Evolutionary conservation across 2,329 filamentous ascomycete species (phyloP).

Genomic region (Aaosphaeria pasadenensis): DNA sequence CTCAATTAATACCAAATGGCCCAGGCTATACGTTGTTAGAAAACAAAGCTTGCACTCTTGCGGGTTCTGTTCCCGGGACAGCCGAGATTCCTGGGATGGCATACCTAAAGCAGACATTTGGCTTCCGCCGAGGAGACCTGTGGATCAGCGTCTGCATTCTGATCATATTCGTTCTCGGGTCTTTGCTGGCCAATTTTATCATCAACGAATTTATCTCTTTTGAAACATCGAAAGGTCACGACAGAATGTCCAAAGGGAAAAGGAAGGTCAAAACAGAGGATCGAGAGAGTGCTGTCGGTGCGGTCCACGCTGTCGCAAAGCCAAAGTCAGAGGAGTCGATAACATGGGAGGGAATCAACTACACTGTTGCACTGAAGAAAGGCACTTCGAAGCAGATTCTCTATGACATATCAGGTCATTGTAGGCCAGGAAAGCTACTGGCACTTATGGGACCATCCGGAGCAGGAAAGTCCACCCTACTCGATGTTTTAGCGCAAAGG

Average conservation of each 20-base stretch:
- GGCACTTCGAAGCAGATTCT: slow-evolving; percentile 51
- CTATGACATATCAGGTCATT: slow-evolving; percentile 55
- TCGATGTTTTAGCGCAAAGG: slow-evolving; percentile 69
- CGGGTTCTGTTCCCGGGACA: slow-evolving; percentile 67
- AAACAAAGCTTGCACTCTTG: slow-evolving; percentile 77
- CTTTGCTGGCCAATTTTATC: slow-evolving; percentile 69
- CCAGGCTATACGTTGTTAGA: slow-evolving; percentile 67
- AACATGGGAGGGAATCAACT: slow-evolving; percentile 57
- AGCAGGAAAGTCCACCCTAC: slow-evolving; percentile 82
- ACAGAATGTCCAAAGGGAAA: slow-evolving; percentile 60
- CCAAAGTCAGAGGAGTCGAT: slow-evolving; percentile 55
- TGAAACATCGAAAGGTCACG: slow-evolving; percentile 64
- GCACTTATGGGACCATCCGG: slow-evolving; percentile 48
- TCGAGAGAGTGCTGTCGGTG: slow-evolving; percentile 38
- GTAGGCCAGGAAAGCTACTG: slow-evolving; percentile 56
- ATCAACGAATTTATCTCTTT: slow-evolving; percentile 76
- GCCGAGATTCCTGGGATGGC: slow-evolving; percentile 60
- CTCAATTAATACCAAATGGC: slow-evolving; percentile 69
- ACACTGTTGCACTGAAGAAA: slow-evolving; percentile 68
- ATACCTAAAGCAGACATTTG: slow-evolving; percentile 68
- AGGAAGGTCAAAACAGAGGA: slow-evolving; percentile 51
- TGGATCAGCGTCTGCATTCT: slow-evolving; percentile 70
- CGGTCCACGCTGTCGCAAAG: slow-evolving; percentile 46
- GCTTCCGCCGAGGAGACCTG: slow-evolving; percentile 63
- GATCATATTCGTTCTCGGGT: slow-evolving; percentile 69